Conservation (phyloP, 2,329 filamentous ascomycete genomes). For the Colletotrichum spinosum region DNA sequence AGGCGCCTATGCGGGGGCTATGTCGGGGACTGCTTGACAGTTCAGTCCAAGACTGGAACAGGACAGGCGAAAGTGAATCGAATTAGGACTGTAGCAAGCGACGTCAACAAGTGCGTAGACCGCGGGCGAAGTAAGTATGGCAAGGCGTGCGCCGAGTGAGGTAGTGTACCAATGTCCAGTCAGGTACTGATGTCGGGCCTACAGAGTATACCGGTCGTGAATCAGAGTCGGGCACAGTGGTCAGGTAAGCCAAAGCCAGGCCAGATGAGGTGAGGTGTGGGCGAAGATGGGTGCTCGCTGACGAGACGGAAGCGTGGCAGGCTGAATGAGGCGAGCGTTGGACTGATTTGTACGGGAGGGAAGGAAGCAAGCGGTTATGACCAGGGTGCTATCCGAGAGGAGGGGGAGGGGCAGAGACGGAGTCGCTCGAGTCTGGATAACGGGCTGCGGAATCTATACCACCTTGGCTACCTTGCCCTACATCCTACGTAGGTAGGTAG, state of each 20-base stretch:
- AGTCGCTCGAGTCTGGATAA: neutral
- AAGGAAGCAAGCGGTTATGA: conserved; percentile 31
- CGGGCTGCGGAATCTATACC: too few species aligned
- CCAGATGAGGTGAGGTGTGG: conserved; percentile 8
- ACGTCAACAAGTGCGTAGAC: conserved; percentile 3
- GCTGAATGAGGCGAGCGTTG: conserved; percentile 23
- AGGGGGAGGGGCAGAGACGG: conserved; percentile 13
- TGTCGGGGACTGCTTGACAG: neutral
- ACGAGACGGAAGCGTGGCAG: conserved; percentile 7
- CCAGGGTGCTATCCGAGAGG: conserved; percentile 26
- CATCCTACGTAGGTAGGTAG: too few species aligned
- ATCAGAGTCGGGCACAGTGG: too few species aligned
- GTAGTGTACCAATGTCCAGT: too few species aligned
- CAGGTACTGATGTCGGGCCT: neutral
- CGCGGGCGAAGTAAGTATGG: too few species aligned
- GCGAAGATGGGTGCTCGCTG: conserved; percentile 11
- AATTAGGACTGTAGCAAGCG: conserved; percentile 5
- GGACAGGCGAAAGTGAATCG: too few species aligned
- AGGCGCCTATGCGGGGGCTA: conserved; percentile 23
- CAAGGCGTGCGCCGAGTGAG: too few species aligned
- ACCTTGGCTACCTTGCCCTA: too few species aligned
- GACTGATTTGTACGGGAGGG: conserved; percentile 32
- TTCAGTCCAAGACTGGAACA: too few species aligned
- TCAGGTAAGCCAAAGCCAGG: too few species aligned
- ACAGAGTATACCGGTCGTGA: neutral